These are phyloP conservation scores for Globisporangium orthogonon DNA, from an alignment of 352 stramenopile species.

Conservation along the genomic window DNA sequence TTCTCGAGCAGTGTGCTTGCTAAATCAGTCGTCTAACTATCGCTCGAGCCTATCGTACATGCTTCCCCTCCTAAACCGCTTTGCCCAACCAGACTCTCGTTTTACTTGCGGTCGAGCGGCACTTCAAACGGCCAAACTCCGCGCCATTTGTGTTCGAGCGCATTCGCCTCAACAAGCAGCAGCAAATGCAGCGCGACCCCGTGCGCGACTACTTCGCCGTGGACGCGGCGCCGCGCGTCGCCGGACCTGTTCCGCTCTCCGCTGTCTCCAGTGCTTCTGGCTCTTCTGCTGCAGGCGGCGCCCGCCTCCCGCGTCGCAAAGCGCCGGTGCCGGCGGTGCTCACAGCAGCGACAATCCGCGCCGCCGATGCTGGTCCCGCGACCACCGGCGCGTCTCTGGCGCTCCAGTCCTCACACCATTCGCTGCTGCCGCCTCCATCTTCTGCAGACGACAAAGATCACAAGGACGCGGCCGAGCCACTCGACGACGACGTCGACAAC, in stretches of 20 bases:
- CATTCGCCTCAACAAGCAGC: not conserved
- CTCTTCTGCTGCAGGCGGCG: not conserved
- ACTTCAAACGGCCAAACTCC: slow-evolving; percentile 3
- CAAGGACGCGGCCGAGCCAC: not conserved
- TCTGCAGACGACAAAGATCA: too few species aligned
- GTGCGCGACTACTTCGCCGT: slow-evolving; percentile 14
- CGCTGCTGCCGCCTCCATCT: too few species aligned
- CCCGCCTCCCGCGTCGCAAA: not conserved
- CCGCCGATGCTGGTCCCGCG: not conserved
- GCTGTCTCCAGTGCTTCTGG: not conserved
- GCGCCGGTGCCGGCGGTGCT: not conserved
- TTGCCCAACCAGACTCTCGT: too few species aligned
- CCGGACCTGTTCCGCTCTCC: not conserved
- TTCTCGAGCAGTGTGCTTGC: too few species aligned
- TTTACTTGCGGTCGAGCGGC: too few species aligned
- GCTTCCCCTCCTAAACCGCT: too few species aligned
- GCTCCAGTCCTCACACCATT: too few species aligned
- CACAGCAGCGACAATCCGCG: not conserved
- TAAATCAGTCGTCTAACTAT: too few species aligned
- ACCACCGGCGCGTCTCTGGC: too few species aligned
- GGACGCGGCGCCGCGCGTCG: not conserved
- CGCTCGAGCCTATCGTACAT: too few species aligned
- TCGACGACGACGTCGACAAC: not conserved
- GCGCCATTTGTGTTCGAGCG: not conserved
- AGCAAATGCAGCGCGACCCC: slow-evolving; percentile 4